These are phyloP conservation scores for Penicillium parvum DNA, from an alignment of 495 filamentous ascomycete species.

Conservation along the genomic window DNA sequence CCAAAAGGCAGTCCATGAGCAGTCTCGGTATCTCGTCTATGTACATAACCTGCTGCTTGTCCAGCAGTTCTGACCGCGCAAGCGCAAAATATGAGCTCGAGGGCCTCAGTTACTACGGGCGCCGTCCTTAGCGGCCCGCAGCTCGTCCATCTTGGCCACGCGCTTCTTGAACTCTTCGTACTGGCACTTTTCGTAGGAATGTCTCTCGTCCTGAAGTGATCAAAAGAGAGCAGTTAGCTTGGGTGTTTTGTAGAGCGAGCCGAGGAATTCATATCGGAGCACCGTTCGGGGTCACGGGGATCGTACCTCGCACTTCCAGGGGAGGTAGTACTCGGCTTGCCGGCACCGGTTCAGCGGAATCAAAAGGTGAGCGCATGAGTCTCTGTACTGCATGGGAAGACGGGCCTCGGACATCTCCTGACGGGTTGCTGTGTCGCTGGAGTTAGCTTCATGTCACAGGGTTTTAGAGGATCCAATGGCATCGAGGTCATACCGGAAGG, in stretches of 20 bases:
- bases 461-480: constrained; percentile 20
- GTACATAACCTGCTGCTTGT: constrained; percentile 41
- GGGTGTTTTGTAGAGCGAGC: not conserved
- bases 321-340: constrained; percentile 84
- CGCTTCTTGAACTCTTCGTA: constrained; percentile 98
- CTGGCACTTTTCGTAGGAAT: constrained; percentile 98
- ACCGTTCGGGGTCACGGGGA: no score
- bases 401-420: constrained; percentile 90
- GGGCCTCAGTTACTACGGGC: constrained; percentile 75
- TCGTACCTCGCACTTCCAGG: constrained; percentile 97
- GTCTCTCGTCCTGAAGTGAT: constrained; percentile 74
- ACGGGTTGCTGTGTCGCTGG: constrained; percentile 57
- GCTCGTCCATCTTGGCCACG: constrained; percentile 96
- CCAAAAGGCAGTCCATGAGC: constrained; percentile 39
- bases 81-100: constrained; percentile 10
- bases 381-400: constrained; percentile 84
- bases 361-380: constrained; percentile 88
- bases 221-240: not conserved
- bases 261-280: no score
- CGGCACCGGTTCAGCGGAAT: constrained; percentile 96
- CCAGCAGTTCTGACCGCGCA: constrained; percentile 21
- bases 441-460: constrained; percentile 21
- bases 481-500: constrained; percentile 35
- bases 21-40: constrained; percentile 41
- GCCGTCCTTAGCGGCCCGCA: constrained; percentile 79